Percentiles rank a stretch among this genome's conserved stretches.
phyloP scores from a whole-genome alignment of 768 basidiomycete species.

The Mycena epipterygia region DNA sequence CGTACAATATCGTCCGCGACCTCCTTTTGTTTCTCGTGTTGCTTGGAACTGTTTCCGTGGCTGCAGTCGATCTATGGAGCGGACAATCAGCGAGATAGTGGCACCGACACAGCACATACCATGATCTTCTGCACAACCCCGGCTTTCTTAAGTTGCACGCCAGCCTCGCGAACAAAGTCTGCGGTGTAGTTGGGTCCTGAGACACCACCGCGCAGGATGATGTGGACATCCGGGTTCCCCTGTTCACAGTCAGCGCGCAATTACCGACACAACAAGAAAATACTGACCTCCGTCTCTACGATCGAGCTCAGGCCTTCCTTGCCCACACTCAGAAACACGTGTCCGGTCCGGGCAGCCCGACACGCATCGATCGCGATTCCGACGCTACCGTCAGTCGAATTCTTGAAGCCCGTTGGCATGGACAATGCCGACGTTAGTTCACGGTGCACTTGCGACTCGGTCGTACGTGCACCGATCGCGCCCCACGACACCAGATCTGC shows the following conservation, averaged over 20 bases:
- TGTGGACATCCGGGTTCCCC: slow-evolving; percentile 94
- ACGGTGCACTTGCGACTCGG: slow-evolving; percentile 94
- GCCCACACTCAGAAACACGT: slow-evolving; percentile 97
- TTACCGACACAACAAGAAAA: background rate
- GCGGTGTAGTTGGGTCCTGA: slow-evolving; percentile 91
- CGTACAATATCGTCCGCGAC: slow-evolving; percentile 93
- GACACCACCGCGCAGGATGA: slow-evolving; percentile 93
- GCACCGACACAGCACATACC: slow-evolving; percentile 60
- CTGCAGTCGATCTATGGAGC: slow-evolving; percentile 89
- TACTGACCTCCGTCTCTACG: slow-evolving; percentile 88
- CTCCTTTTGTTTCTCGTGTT: slow-evolving; percentile 88
- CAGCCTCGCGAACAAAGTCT: slow-evolving; percentile 83
- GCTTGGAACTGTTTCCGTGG: slow-evolving; percentile 95
- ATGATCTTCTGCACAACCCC: slow-evolving; percentile 86
- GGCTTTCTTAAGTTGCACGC: slow-evolving; percentile 83
- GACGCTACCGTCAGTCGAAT: slow-evolving; percentile 94
- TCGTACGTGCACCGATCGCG: slow-evolving; percentile 94
- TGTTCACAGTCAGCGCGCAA: slow-evolving; percentile 41
- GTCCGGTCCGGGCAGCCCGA: slow-evolving; percentile 89
- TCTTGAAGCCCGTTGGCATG: slow-evolving; percentile 99
- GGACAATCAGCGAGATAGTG: background rate
- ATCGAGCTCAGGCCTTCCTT: slow-evolving; percentile 97
- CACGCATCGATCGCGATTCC: slow-evolving; percentile 96
- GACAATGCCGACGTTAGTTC: slow-evolving; percentile 90
- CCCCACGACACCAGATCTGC: slow-evolving; percentile 91